Conservation (phyloP, 495 filamentous ascomycete species). For the Patellaria atrata region DNA sequence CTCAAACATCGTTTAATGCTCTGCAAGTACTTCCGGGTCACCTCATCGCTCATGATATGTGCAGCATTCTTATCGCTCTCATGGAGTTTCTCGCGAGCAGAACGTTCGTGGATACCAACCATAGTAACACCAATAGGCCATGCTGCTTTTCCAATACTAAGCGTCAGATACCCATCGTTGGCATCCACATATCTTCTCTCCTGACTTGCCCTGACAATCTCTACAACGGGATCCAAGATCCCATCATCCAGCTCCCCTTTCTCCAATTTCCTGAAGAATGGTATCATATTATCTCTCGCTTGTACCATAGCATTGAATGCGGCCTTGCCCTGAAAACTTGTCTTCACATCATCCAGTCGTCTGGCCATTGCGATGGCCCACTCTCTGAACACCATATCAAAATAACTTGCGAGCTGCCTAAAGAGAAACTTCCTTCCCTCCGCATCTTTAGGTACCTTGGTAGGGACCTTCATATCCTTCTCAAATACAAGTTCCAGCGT, state of each 20-base stretch:
- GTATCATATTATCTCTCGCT: conserved; percentile 70
- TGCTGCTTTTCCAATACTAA: conserved; percentile 96
- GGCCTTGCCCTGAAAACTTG: conserved; percentile 60
- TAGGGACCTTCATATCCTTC: conserved; percentile 69
- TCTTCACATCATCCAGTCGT: conserved; percentile 45
- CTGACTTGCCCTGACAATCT: conserved; percentile 86
- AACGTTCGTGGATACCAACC: conserved; percentile 98
- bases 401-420: conserved; percentile 82
- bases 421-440: conserved; percentile 51
- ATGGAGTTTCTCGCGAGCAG: conserved; percentile 87
- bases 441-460: conserved; percentile 35
- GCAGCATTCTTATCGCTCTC: conserved; percentile 65
- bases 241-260: conserved; percentile 60
- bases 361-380: conserved; percentile 69
- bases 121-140: conserved; percentile 99
- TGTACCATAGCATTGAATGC: conserved; percentile 69
- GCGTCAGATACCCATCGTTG: conserved; percentile 80
- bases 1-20: conserved; percentile 95
- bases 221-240: conserved; percentile 72
- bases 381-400: conserved; percentile 78
- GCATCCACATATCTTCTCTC: conserved; percentile 85
- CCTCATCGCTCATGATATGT: conserved; percentile 94
- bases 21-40: conserved; percentile 87
- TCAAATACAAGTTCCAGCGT: conserved; percentile 62
- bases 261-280: conserved; percentile 83